These are phyloP conservation scores for Petrea volubilis DNA, from an alignment of 257 asterid genomes.

Conservation along the genomic window DNA sequence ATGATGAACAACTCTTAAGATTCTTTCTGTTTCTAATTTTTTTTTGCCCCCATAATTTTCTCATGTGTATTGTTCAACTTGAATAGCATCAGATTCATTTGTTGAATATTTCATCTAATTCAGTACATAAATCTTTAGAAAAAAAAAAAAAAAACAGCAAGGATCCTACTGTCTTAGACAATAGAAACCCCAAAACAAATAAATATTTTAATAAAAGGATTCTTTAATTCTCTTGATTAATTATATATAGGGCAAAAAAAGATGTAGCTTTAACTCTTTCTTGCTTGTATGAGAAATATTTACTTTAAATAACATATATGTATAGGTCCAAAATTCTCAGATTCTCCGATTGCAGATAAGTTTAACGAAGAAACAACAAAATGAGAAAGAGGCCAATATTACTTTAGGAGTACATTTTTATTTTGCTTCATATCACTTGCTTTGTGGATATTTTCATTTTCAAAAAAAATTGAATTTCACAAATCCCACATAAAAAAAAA, in stretches of 20 bases:
- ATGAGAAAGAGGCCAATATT: conserved; percentile 1
- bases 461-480: not conserved
- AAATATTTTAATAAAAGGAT: conserved; percentile 1
- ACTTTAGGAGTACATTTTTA: not conserved
- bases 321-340: conserved; percentile 14
- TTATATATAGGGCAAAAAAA: not conserved
- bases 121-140: not conserved
- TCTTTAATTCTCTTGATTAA: not conserved
- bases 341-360: conserved; percentile 24
- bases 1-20: conserved; percentile 25
- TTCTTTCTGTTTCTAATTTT: conserved; percentile 15
- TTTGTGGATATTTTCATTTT: not conserved
- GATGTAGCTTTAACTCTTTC: not conserved
- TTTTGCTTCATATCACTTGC: not conserved
- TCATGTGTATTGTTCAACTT: not conserved
- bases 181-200: not conserved
- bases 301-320: conserved; percentile 9
- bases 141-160: not conserved
- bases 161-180: not conserved
- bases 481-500: not conserved
- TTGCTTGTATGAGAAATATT: not conserved
- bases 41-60: not conserved
- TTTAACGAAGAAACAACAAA: conserved; percentile 18
- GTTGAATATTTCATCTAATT: not conserved
- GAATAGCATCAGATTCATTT: conserved; percentile 3